Conservation (phyloP, 805 yeast species). For the Candida nemodendra region DNA sequence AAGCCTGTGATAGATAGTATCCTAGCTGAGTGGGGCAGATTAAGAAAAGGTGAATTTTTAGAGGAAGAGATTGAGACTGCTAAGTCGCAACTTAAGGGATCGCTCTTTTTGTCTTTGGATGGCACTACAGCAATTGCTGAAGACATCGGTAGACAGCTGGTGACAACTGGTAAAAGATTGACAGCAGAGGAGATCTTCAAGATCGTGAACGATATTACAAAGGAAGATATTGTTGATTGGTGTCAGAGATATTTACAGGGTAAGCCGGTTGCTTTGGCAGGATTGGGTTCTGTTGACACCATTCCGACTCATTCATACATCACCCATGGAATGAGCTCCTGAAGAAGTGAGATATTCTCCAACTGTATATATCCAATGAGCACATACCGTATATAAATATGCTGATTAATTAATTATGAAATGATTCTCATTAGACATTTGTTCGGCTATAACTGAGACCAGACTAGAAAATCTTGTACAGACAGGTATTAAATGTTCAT, state of each 20-base stretch:
- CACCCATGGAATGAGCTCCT: slow-evolving; percentile 31
- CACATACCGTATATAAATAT: background rate
- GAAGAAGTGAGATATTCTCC: too few species aligned
- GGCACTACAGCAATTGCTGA: slow-evolving; percentile 96
- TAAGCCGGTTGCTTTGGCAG: slow-evolving; percentile 87
- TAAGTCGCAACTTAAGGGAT: slow-evolving; percentile 91
- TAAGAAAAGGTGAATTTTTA: slow-evolving; percentile 72
- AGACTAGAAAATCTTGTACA: too few species aligned
- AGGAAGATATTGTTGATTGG: slow-evolving; percentile 81
- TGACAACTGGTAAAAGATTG: slow-evolving; percentile 82
- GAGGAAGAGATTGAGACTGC: slow-evolving; percentile 91
- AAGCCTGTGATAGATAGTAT: slow-evolving; percentile 71
- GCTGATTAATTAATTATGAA: background rate
- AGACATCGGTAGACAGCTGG: slow-evolving; percentile 95
- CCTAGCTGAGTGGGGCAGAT: slow-evolving; percentile 83
- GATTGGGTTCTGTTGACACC: slow-evolving; percentile 74
- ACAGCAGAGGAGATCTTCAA: slow-evolving; percentile 72
- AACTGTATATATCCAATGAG: too few species aligned
- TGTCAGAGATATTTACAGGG: slow-evolving; percentile 76
- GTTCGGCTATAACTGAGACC: too few species aligned
- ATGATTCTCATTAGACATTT: background rate
- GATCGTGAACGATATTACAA: slow-evolving; percentile 74
- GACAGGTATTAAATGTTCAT: background rate
- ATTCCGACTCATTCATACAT: slow-evolving; percentile 70
- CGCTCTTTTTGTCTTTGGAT: slow-evolving; percentile 82